A percentile compares a stretch with the other conserved stretches of the same genome.
phyloP scores from a whole-genome alignment of 2,329 filamentous ascomycete genomes.

The Aspergillus caelatus region DNA sequence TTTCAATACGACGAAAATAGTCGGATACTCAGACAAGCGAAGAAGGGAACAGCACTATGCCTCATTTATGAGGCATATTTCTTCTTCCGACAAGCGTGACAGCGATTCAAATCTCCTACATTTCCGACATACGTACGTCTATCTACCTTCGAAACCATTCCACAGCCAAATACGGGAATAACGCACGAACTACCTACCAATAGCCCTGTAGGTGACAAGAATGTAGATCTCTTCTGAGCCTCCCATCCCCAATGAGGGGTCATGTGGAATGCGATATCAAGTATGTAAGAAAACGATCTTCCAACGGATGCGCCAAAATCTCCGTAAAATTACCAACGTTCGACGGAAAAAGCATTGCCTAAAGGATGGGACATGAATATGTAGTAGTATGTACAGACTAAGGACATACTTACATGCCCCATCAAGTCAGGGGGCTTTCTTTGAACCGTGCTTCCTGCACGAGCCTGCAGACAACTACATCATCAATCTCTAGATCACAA shows the following conservation, averaged over 20 bases:
- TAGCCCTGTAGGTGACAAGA: background rate
- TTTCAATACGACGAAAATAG: background rate
- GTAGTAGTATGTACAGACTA: background rate
- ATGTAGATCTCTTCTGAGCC: conserved; percentile 10
- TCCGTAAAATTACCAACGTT: background rate
- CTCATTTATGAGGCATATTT: background rate
- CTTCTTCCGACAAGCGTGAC: background rate
- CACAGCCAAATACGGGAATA: background rate
- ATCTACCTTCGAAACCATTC: conserved; percentile 1
- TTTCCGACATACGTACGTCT: conserved; percentile 1
- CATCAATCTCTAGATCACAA: background rate
- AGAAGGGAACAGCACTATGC: background rate
- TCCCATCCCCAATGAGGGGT: conserved; percentile 4
- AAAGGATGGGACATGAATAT: background rate
- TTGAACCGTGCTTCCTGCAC: conserved; percentile 23
- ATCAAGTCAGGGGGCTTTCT: conserved; percentile 20
- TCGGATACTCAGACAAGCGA: background rate
- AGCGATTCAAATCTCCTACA: background rate
- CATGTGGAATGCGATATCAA: conserved; percentile 6
- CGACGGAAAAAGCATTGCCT: background rate
- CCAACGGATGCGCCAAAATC: background rate
- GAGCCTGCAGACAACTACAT: conserved; percentile 8
- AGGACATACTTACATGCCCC: conserved; percentile 5
- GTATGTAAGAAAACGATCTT: background rate
- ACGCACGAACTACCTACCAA: background rate